Percentiles rank a stretch among this genome's conserved stretches.
These are phyloP conservation scores for Escallonia rubra DNA, from an alignment of 129 eudicot genomes.

Conservation along the genomic window DNA sequence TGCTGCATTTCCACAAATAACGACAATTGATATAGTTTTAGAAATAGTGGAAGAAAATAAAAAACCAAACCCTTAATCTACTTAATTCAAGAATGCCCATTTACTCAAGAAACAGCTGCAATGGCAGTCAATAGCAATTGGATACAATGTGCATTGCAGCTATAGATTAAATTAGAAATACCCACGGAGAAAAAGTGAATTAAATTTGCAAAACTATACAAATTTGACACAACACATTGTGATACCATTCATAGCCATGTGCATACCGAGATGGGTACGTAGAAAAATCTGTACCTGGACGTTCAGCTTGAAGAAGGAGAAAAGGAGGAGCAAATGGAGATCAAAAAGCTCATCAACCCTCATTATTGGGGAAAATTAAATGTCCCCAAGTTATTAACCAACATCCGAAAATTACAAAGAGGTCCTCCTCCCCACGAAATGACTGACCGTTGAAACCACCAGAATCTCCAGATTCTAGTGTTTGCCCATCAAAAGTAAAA, in stretches of 20 bases:
- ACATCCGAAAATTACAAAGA: conserved; percentile 16
- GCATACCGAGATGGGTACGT: not conserved
- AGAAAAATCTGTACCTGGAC: conserved; percentile 24
- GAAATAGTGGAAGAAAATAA: not conserved
- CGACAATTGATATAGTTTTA: not conserved
- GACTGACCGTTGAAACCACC: conserved; percentile 44
- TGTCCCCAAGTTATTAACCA: conserved; percentile 2
- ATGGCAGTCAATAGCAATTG: not conserved
- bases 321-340: conserved; percentile 25
- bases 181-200: not conserved
- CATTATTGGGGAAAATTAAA: conserved; percentile 27
- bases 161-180: not conserved
- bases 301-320: conserved; percentile 24
- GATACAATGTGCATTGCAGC: conserved; percentile 4
- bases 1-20: not conserved
- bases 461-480: conserved; percentile 16
- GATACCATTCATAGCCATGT: not conserved
- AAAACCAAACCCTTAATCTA: conserved; percentile 10
- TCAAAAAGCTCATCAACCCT: conserved; percentile 24
- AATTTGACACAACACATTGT: not conserved
- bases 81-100: conserved; percentile 1
- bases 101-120: not conserved
- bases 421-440: conserved; percentile 13
- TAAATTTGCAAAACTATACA: not conserved
- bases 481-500: conserved; percentile 1